Base-by-base conservation (phyloP, 192 early-diverging fungal genomes). In the Coemansia sp. region DNA sequence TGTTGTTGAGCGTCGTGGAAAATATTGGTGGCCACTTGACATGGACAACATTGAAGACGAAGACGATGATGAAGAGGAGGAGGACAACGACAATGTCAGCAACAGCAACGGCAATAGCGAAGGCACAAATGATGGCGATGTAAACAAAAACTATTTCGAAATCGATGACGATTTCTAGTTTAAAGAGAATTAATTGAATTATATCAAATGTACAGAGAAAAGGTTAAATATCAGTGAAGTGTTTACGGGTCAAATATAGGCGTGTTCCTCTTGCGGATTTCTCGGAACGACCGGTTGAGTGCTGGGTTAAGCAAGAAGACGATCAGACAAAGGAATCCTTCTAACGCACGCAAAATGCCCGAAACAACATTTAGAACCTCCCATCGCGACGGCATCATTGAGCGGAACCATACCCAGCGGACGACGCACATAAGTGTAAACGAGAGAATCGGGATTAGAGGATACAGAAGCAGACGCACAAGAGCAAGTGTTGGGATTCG, bases 341-440 rank as follows among this genome's bases (percentile, higher is more conserved):
- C 64, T 11, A 70, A 42, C 1, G 74, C 67, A 0, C 69, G 46
- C 15, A 78, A 53, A 23, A 78, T 64, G 9, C 74, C 74, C 30
- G 74, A 78, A 17, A 62, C 65, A 0, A 64, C 68, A 22, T 67
- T 78, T 44, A 78, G 53, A n/a, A 71, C 59, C 23, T 67, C 65
- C 64, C 65, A 78, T 3, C 59, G 58, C 52, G 74, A 71, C n/a
- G 74, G 69, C 69, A 78, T 67, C 2, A 50, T 49, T 0, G 74
- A 71, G 18, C 68, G 50, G 49, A 78, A 78, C 68, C 69, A 78
- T 15, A 78, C 69, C 74, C 74, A 78, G 0, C 74, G 68, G 1
- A 78, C 74, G 2, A 78, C 64, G 22, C 64, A 66, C 74, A 78
- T 78, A 9, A 78, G 65, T 0, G 74, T 78, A n/a, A 78, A 68